Percentiles rank a stretch among this genome's conserved stretches.
Evolutionary conservation across 164 flowering plant species (phyloP).

Genomic region (Pachysandra terminalis): DNA sequence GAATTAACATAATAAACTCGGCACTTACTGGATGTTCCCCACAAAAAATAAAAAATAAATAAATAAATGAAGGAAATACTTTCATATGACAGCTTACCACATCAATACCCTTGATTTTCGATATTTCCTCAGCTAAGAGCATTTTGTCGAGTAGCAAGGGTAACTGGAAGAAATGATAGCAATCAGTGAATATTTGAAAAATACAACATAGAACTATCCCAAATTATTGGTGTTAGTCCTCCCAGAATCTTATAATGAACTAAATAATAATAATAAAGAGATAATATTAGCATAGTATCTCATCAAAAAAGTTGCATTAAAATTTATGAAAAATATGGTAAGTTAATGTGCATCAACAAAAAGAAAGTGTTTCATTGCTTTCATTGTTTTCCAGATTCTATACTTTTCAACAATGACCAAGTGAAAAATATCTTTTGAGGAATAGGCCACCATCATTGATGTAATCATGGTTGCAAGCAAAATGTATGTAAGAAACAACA

Average conservation of each 20-base stretch:
- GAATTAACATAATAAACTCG: background rate
- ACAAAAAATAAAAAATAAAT: background rate
- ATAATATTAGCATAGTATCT: too few relatives aligned
- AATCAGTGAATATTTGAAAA: background rate
- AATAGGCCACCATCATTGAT: background rate
- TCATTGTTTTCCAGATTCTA: too few relatives aligned
- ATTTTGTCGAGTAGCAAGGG: constrained; percentile 62
- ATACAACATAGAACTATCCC: background rate
- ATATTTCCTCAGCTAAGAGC: constrained; percentile 54
- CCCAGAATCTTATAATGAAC: too few relatives aligned
- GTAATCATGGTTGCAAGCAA: background rate
- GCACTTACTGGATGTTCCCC: background rate
- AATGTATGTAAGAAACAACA: background rate
- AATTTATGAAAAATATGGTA: too few relatives aligned
- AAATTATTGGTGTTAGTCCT: too few relatives aligned
- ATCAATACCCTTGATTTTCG: constrained; percentile 43
- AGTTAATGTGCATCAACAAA: too few relatives aligned
- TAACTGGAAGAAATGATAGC: constrained; percentile 42
- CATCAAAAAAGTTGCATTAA: too few relatives aligned
- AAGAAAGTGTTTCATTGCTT: too few relatives aligned
- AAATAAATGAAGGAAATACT: background rate
- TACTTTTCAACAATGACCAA: background rate
- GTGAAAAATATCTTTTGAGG: background rate
- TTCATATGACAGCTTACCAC: constrained; percentile 30
- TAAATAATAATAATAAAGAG: too few relatives aligned